Percentiles rank a stretch among this genome's conserved stretches.
These are phyloP conservation scores for Stagonosporopsis chrysanthemi DNA, from an alignment of 2,329 filamentous ascomycete genomes.

Conservation along the genomic window DNA sequence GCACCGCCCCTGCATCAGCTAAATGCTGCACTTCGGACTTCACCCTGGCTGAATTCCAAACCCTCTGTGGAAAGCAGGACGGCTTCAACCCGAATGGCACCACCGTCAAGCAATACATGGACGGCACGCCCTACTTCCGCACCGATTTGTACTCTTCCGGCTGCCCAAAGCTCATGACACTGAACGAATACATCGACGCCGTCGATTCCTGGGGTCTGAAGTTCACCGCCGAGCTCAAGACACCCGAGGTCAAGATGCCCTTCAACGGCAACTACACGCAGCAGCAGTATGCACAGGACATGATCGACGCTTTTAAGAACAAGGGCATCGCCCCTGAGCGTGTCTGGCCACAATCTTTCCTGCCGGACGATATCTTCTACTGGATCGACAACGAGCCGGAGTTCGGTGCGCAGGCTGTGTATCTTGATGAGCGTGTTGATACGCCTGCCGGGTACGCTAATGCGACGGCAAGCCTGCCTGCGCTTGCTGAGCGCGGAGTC, in stretches of 20 bases:
- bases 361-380: slow-evolving; percentile 69
- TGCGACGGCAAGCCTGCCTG: slow-evolving; percentile 65
- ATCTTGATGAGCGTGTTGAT: slow-evolving; percentile 67
- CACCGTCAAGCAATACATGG: slow-evolving; percentile 64
- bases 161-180: slow-evolving; percentile 68
- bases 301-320: slow-evolving; percentile 56
- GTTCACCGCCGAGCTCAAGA: slow-evolving; percentile 64
- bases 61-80: slow-evolving; percentile 70
- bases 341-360: slow-evolving; percentile 68
- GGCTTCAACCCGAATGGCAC: slow-evolving; percentile 69
- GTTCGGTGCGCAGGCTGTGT: slow-evolving; percentile 69
- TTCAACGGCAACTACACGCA: slow-evolving; percentile 70
- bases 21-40: slow-evolving; percentile 77
- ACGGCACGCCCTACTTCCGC: slow-evolving; percentile 67
- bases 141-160: slow-evolving; percentile 69
- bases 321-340: slow-evolving; percentile 50
- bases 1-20: slow-evolving; percentile 60
- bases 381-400: slow-evolving; percentile 69
- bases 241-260: slow-evolving; percentile 72
- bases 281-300: slow-evolving; percentile 68
- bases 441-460: slow-evolving; percentile 58
- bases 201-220: slow-evolving; percentile 65
- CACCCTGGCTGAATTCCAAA: slow-evolving; percentile 71
- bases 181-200: slow-evolving; percentile 68
- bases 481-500: slow-evolving; percentile 65